Evolutionary conservation across 2,329 filamentous ascomycete genomes (phyloP), one percentile per base, ranked within the genome.

Genomic region (Sporothrix protearum): DNA sequence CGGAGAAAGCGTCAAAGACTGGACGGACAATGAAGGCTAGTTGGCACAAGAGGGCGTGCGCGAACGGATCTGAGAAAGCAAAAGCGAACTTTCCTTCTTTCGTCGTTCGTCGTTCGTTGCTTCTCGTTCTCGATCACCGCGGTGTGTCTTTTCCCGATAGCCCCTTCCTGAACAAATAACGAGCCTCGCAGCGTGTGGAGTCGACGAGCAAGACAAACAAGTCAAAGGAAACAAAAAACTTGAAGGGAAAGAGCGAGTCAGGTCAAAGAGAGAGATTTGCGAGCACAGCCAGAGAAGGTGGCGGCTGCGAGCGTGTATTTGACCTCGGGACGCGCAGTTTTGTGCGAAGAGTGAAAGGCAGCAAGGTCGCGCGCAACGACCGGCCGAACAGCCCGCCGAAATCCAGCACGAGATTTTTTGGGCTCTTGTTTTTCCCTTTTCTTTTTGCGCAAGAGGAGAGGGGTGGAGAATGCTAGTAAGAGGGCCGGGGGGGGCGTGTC

Each of bases 281-380:
- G 25, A 36, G 16, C 19, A 39, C n/a, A 0, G 70, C 63, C 53
- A 75, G 77, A n/a, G 76, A 78, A 69, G 69, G 64, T 73, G 78
- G 80, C 79, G 78, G 79, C 78, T 77, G 75, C 73, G 76, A 76
- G 78, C 78, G 78, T 77, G 78, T 80, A 79, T 81, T 79, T 80
- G 80, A 80, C 76, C 76, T 77, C 76, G 76, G 78, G 76, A 78
- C 75, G 45, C 16, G 45, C 64, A 25, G 42, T 51, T 47, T 25
- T 25, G 45, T 67, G 63, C 63, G n/a, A 33, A 39, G 25, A n/a
- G 74, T 19, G 28, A 30, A 16, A 68, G 10, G 22, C n/a, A n/a
- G 42, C 25, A 49, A 28, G 16, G 8, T 72, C 75, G 79, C 78
- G 79, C 76, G 79, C 77, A 70, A 71, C 63, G 55, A 59, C 74